Base-by-base conservation (phyloP, 805 yeast genomes). In the Starmerella floris region DNA sequence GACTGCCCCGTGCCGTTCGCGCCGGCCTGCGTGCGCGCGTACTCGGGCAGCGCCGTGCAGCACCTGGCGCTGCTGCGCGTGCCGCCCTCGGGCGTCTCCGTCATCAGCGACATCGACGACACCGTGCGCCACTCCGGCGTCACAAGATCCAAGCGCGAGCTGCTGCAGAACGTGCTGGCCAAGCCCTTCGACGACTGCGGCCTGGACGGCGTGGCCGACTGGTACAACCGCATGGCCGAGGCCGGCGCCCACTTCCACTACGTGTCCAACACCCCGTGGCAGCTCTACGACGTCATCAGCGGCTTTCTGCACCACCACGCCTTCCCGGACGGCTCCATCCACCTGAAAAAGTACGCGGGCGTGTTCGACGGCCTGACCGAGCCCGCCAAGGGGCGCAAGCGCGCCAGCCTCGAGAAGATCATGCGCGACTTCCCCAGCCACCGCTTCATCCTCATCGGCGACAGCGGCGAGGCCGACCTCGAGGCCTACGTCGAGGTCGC, bases 251-350 rank as follows among this genome's bases (percentile, higher is more conserved):
- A 75, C n/a, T 75, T 88, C 55, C 95, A 87, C 59, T 93, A 88
- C 58, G 97, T 93, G 2, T 87, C 96, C 6, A 91, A 93, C 62
- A 77, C 94, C 1, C 99, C 99, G 0, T 82, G 93, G 76, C 97
- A 91, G 60, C 63, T 91, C 21, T 85, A 69, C 58, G 69, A 74
- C 17, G 66, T 74, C 5, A 70, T 82, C 16, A 53, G 62, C 21
- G 73, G 75, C 34, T 84, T 75, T 53, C 66, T 84, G 53, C 61
- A 64, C 16, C 55, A 61, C 31, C 70, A 67, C 28, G 65, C 70
- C 4, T 71, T 83, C 35, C 98, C 98, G 0, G 53, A 57, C 1
- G 95, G 95, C 5, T 80, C 95, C 0, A 65, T 91, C 43, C 94
- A 87, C 59, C 68, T 93, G 52, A 84, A 88, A 60, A 88, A 80